Conservation (phyloP, 2,329 filamentous ascomycete genomes). For the Clonostachys rhizophaga region DNA sequence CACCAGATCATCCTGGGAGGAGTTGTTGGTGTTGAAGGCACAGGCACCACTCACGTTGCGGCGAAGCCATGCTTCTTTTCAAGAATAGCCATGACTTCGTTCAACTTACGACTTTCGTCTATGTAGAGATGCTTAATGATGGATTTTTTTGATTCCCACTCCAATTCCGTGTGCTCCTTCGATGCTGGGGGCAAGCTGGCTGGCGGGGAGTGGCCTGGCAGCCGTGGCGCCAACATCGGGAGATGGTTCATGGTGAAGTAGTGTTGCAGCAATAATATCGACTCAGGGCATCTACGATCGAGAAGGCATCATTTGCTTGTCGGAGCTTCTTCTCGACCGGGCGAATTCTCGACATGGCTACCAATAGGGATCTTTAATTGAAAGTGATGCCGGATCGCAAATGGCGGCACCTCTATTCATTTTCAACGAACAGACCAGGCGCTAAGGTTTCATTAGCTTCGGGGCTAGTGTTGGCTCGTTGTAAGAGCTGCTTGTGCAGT, state of each 20-base stretch:
- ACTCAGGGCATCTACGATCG: no score
- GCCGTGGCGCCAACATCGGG: conserved; percentile 24
- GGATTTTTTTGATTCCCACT: conserved; percentile 24
- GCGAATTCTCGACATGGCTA: no score
- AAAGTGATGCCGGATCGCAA: not conserved
- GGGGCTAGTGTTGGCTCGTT: no score
- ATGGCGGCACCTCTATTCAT: no score
- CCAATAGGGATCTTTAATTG: no score
- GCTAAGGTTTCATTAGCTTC: no score
- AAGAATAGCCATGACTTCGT: conserved; percentile 27
- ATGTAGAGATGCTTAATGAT: conserved; percentile 26
- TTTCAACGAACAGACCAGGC: no score
- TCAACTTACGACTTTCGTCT: conserved; percentile 24
- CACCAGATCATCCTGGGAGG: no score
- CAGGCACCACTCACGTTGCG: conserved; percentile 23
- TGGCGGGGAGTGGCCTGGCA: conserved; percentile 16
- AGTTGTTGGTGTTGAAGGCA: not conserved
- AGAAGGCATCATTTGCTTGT: no score
- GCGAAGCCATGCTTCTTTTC: conserved; percentile 24
- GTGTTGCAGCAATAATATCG: no score
- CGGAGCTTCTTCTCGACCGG: no score
- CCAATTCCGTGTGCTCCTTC: conserved; percentile 26
- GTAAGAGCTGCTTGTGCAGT: no score
- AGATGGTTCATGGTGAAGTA: conserved; percentile 12
- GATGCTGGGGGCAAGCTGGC: conserved; percentile 13